phyloP scores from a whole-genome alignment of 2,329 filamentous ascomycete genomes.

The Didymella exigua region DNA sequence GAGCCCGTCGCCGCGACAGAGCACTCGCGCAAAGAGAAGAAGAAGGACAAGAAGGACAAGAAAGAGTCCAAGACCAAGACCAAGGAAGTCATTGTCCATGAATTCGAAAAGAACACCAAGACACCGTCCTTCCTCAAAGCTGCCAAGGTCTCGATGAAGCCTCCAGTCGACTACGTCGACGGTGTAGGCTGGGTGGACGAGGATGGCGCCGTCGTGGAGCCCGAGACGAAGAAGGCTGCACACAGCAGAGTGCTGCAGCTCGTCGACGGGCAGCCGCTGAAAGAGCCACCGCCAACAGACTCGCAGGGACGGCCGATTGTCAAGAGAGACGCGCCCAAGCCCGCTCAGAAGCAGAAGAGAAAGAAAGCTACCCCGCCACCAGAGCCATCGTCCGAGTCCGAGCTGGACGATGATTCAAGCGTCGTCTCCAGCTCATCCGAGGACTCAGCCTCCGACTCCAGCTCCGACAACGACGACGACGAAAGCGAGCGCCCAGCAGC shows the following conservation, averaged over 20 bases:
- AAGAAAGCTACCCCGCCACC: constrained; percentile 32
- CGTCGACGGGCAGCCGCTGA: constrained; percentile 28
- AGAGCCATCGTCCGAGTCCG: constrained; percentile 32
- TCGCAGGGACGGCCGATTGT: constrained; percentile 25
- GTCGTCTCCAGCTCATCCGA: constrained; percentile 47
- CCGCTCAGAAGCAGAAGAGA: constrained; percentile 29
- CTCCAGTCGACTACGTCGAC: constrained; percentile 73
- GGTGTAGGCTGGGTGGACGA: constrained; percentile 88
- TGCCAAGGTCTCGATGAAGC: constrained; percentile 52
- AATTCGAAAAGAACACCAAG: constrained; percentile 85
- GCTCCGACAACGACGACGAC: constrained; percentile 24
- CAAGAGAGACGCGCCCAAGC: constrained; percentile 23
- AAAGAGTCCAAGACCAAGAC: constrained; percentile 60
- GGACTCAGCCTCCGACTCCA: constrained; percentile 30
- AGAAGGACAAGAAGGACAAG: constrained; percentile 60
- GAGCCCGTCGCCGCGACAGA: constrained; percentile 53
- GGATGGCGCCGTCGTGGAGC: constrained; percentile 75
- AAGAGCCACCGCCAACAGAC: constrained; percentile 24
- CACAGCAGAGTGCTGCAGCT: constrained; percentile 42
- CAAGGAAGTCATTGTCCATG: constrained; percentile 74
- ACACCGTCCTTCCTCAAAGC: constrained; percentile 81
- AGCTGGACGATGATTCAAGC: constrained; percentile 38
- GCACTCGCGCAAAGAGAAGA: constrained; percentile 49
- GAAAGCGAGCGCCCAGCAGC: neutral
- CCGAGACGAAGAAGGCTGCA: constrained; percentile 47